Base-by-base conservation (phyloP, 495 filamentous ascomycete species). In the Penicillium lividum region DNA sequence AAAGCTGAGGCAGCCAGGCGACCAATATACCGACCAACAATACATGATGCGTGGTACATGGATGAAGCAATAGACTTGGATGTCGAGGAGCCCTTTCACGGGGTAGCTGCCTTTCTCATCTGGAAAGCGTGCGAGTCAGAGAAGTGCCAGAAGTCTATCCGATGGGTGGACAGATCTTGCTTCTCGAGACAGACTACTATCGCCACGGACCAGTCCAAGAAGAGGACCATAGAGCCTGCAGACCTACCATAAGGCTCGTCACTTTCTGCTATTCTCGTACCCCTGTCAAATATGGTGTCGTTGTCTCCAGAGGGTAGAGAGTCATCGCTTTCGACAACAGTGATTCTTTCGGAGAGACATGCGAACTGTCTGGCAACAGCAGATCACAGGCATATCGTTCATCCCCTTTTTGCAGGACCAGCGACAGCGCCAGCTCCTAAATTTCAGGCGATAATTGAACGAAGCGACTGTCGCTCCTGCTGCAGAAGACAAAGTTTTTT, bases 311-410 rank as follows among this genome's bases (percentile, higher is more conserved):
- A 31, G 9, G 46, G 15, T 49, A 49, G 46, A n/a, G n/a, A 46
- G 44, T 31, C 46, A 49, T 49, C 27, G 22, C 46, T 49, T 49
- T 31, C 46, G 46, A 49, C 28, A 28, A 31, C 27, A 49, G 11
- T 15, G 46, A 31, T 49, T 16, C 25, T 30, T 31, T 8, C n/a
- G 6, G n/a, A 46, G 44, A 46, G 18, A 25, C 31, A 22, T 25
- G 16, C 18, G 44, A n/a, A 9, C 27, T 46, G 44, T 25, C 44
- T 22, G 25, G 44, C 44, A 46, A 46, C 16, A 46, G 44, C 16
- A 46, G 44, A 46, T 46, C 44, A 15, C 16, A 46, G 44, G 18
- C 44, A 16, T 27, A 46, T 46, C 44, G 44, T 46, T 46, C 16
- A 46, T 46, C 44, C 44, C 7, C 44, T 46, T 46, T n/a, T n/a